Conservation (phyloP, 768 basidiomycete genomes). For the Rubroboletus pulcherrimus region DNA sequence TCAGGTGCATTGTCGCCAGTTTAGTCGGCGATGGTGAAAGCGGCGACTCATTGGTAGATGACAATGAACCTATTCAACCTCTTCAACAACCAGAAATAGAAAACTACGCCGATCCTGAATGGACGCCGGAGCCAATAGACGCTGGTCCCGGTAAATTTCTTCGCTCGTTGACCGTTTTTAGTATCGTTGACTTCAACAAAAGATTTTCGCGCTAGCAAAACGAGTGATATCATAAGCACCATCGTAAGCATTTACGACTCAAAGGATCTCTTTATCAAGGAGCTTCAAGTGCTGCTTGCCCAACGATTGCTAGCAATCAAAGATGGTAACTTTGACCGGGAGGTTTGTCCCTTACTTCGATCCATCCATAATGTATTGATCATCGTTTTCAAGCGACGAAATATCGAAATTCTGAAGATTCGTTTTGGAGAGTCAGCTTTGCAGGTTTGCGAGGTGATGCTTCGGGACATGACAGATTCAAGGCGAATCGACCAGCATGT, state of each 20-base stretch:
- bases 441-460: conserved; percentile 97
- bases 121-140: conserved; percentile 96
- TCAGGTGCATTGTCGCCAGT: conserved; percentile 87
- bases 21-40: conserved; percentile 84
- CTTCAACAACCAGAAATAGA: conserved; percentile 74
- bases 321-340: conserved; percentile 74
- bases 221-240: conserved; percentile 92
- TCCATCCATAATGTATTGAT: background rate
- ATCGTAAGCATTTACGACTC: conserved; percentile 98
- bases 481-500: conserved; percentile 85
- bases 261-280: conserved; percentile 93
- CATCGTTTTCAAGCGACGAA: conserved; percentile 59
- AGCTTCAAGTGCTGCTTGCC: conserved; percentile 88
- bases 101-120: conserved; percentile 86
- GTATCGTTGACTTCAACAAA: conserved; percentile 3
- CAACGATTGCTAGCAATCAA: conserved; percentile 77
- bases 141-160: conserved; percentile 77
- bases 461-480: conserved; percentile 95
- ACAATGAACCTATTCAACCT: conserved; percentile 75
- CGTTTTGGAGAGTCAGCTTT: conserved; percentile 92
- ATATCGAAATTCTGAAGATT: conserved; percentile 91
- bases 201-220: conserved; percentile 91
- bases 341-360: conserved; percentile 35
- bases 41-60: conserved; percentile 79
- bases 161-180: background rate